Base-by-base conservation (phyloP, 176 grass and related monocot genomes). In the Typha latifolia region DNA sequence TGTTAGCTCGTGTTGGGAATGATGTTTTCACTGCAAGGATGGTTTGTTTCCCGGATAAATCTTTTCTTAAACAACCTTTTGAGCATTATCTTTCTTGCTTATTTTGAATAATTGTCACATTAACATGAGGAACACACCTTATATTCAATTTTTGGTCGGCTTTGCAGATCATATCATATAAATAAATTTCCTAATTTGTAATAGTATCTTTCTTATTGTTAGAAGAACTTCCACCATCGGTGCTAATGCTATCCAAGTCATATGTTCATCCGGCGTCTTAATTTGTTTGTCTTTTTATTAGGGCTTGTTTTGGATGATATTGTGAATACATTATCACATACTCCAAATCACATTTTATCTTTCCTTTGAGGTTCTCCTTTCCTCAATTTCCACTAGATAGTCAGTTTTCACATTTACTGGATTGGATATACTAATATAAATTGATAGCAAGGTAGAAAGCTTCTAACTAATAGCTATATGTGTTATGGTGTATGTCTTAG, bases 1-100 rank as follows among this genome's bases (percentile, higher is more conserved):
- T 91, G 66, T 74, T 96, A 48, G 82, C 82, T 74, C 82, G 85
- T 51, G 80, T 79, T 79, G 92, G 82, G 62, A 96, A 83, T 91
- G 92, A 96, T 73, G 70, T 91, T 57, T 91, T 91, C 63, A 96
- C 92, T 19, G 92, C 82, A 72, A 82, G 85, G 66, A 91, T 96
- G 92, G 91, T 96, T 48, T 59, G 82, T 74, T 48, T 82, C 72
- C 48, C 75, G 52, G 19, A 48, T 78, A 50, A 34, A 0, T 27
- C 69, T 72, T 23, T 4, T 37, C 34, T 37, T 0, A 26, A 2
- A 26, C 24, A 26, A 53, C 51, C 14, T 53, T 53, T 53, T 13
- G 16, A 57, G 52, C 52, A 20, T 57, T 57, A 18, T 57, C 14
- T 37, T 37, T 37, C 34, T 37, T 37, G 34, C 34, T 37, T 37